Evolutionary conservation across 176 grass and related monocot species (phyloP).

Genomic region (Hordeum vulgare): MorexV3_pseudomolecules_assembly NC_058520.1:21755230-21755729

Average conservation of each 20-base stretch:
- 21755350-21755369: neutral
- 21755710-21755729: constrained; percentile 18
- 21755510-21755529: constrained; percentile 21
- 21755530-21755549: constrained; percentile 9
- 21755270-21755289: neutral
- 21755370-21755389: neutral
- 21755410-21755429: neutral
- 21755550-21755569: constrained; percentile 35
- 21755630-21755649: neutral
- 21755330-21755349: neutral
- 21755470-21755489: neutral
- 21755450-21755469: neutral
- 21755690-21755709: constrained; percentile 14
- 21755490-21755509: neutral
- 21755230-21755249: neutral
- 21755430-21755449: neutral
- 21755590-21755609: neutral
- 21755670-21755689: neutral
- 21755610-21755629: neutral
- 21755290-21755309: neutral
- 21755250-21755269: neutral
- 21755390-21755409: neutral
- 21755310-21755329: neutral
- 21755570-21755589: neutral
- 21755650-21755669: neutral